Conservation (phyloP, 345 rosid genomes). For the Excoecaria cochinchinensis region DNA sequence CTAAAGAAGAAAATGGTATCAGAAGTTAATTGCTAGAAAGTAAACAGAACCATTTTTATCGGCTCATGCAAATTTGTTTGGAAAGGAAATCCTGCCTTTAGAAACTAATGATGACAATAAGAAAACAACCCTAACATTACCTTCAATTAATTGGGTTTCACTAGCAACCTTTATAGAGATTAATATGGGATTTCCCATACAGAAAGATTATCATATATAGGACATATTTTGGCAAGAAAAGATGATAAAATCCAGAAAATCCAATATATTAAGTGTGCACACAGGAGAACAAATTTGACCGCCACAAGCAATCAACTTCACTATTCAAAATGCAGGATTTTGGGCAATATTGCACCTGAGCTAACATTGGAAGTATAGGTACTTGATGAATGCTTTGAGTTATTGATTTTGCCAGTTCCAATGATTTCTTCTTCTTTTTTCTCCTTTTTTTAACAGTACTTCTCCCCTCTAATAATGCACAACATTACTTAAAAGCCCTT, state of each 20-base stretch:
- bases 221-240: not conserved
- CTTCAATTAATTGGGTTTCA: not conserved
- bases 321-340: not conserved
- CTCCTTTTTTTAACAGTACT: too few relatives aligned
- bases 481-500: not conserved
- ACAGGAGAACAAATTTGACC: not conserved
- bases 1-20: slow-evolving; percentile 26
- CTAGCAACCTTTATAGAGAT: not conserved
- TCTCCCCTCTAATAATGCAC: not conserved
- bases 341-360: not conserved
- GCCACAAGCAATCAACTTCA: not conserved
- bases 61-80: not conserved
- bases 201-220: not conserved
- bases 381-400: not conserved
- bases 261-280: not conserved
- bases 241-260: not conserved
- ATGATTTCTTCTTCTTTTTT: too few relatives aligned
- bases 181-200: not conserved
- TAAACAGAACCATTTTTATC: not conserved
- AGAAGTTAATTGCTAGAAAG: not conserved
- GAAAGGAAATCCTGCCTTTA: not conserved
- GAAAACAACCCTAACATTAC: not conserved
- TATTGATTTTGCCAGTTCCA: not conserved
- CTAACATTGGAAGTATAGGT: not conserved
- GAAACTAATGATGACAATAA: not conserved